Evolutionary conservation across 495 filamentous ascomycete species (phyloP).

Genomic region (Neurospora pannonica): DNA sequence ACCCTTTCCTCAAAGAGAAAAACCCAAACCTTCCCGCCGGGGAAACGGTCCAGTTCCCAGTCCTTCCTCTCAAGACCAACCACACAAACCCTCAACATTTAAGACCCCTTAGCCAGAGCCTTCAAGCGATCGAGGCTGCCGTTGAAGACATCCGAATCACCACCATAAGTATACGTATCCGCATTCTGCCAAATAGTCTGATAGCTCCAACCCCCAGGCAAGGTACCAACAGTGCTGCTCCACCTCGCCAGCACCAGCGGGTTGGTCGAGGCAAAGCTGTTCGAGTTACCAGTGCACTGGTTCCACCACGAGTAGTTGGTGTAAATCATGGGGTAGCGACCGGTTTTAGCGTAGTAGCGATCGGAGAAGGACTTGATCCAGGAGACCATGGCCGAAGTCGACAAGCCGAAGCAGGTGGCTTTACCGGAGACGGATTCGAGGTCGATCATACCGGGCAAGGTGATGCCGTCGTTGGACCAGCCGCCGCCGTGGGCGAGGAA

Average conservation of each 20-base stretch:
- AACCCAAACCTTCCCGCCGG: neutral
- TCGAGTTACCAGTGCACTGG: slow-evolving; percentile 49
- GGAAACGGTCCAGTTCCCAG: neutral
- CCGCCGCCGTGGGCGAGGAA: slow-evolving; percentile 55
- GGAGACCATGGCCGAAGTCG: slow-evolving; percentile 41
- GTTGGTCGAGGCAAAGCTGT: slow-evolving; percentile 40
- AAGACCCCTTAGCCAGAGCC: neutral
- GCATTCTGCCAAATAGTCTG: slow-evolving; percentile 55
- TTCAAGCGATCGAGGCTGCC: slow-evolving; percentile 8
- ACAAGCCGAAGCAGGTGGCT: slow-evolving; percentile 44
- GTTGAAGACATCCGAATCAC: slow-evolving; percentile 45
- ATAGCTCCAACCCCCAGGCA: slow-evolving; percentile 50
- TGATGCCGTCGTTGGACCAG: slow-evolving; percentile 52
- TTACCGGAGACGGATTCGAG: slow-evolving; percentile 45
- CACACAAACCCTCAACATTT: no score
- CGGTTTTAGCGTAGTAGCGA: slow-evolving; percentile 42
- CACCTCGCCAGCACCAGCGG: slow-evolving; percentile 53
- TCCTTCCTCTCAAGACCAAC: no score
- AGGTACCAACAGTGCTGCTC: slow-evolving; percentile 34
- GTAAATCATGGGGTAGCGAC: slow-evolving; percentile 52
- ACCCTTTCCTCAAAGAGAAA: neutral
- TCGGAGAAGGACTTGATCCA: slow-evolving; percentile 55
- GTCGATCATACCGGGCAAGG: slow-evolving; percentile 59
- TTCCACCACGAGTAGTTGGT: slow-evolving; percentile 54
- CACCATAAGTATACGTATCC: slow-evolving; percentile 37